Base-by-base conservation (phyloP, 1,284 basidiomycete species). In the Pisolithus thermaeus region DNA sequence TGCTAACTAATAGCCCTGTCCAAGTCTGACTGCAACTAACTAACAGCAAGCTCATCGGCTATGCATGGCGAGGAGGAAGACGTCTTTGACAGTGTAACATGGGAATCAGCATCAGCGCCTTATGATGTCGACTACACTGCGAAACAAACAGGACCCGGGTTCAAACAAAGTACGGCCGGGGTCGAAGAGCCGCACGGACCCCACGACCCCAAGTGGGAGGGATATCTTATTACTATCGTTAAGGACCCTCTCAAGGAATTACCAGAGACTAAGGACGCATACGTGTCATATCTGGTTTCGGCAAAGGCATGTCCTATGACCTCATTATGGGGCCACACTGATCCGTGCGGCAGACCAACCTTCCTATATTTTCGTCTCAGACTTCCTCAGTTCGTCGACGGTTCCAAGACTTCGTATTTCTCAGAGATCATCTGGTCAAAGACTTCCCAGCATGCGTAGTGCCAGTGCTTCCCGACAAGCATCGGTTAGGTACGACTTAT, bases 381-480 rank as follows among this genome's bases (percentile, higher is more conserved):
- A 86, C 74, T n/a, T 54, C 86, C 3, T 83, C 6, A n/a, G 75
- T 89, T 14, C 82, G 96, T 50, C 79, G 96, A 55, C 82, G 96
- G 25, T 99, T 97, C 73, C 92, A 96, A 64, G 97, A 99, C 71
- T 99, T 99, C 70, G 89, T 91, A 36, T 99, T 99, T 67, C 74
- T 99, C 36, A 78, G 90, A 55, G 87, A 97, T n/a, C 83, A 97
- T 62, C 82, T 99, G 32, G 80, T 83, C 20, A 87, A 87, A 71
- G 89, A 95, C 69, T 99, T 98, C 64, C 94, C 94, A 3, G 97
- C 96, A 51, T 96, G 92, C 62, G 92, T 99, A 20, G 90, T 99
- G 0, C 94, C 96, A 23, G 92, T 93, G 6, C 77, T 99, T 47
- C 97, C 96, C 4, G 95, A 95, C 70, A 99, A 99, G 71, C 96